Percentiles rank a stretch among this genome's conserved stretches.
These are phyloP conservation scores for Magnaporthiopsis poae DNA, from an alignment of 2,329 filamentous ascomycete species.

Conservation along the genomic window DNA sequence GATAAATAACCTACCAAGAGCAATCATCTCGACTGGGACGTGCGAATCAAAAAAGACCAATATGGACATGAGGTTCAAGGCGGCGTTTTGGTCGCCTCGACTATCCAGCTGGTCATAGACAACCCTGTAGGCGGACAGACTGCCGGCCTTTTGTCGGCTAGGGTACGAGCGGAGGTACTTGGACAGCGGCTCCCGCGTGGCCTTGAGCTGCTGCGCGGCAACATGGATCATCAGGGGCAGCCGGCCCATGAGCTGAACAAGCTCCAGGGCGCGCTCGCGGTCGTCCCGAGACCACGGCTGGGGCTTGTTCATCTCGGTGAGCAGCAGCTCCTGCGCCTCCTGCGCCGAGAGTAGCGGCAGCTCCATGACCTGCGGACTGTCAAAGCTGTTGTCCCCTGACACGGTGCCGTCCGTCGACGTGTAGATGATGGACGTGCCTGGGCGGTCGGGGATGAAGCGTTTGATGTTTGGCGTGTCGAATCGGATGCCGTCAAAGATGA, in stretches of 20 bases:
- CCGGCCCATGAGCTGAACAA: constrained; percentile 54
- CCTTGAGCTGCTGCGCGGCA: constrained; percentile 51
- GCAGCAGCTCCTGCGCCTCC: constrained; percentile 51
- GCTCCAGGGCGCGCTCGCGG: constrained; percentile 44
- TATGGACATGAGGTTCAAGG: constrained; percentile 55
- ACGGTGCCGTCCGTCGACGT: constrained; percentile 54
- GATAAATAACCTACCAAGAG: constrained; percentile 34
- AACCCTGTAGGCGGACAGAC: constrained; percentile 35
- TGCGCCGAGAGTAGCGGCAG: constrained; percentile 43
- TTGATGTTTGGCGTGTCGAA: constrained; percentile 49
- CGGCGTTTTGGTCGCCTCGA: constrained; percentile 35
- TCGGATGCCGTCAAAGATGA: constrained; percentile 57
- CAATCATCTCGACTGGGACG: constrained; percentile 56
- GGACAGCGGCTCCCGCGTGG: constrained; percentile 50
- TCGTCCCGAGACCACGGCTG: constrained; percentile 46
- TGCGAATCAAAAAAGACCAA: constrained; percentile 56
- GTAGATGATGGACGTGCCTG: constrained; percentile 55
- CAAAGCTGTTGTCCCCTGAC: constrained; percentile 45
- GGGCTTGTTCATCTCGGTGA: constrained; percentile 52
- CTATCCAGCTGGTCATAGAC: constrained; percentile 40
- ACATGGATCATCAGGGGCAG: constrained; percentile 60
- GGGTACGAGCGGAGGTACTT: constrained; percentile 50
- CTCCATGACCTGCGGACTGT: constrained; percentile 47
- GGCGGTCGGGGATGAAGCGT: constrained; percentile 54
- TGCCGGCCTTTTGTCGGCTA: constrained; percentile 43